Percentiles rank a stretch among this genome's conserved stretches.
phyloP scores from a whole-genome alignment of 768 basidiomycete genomes.

The Lepiota venenata region DNA sequence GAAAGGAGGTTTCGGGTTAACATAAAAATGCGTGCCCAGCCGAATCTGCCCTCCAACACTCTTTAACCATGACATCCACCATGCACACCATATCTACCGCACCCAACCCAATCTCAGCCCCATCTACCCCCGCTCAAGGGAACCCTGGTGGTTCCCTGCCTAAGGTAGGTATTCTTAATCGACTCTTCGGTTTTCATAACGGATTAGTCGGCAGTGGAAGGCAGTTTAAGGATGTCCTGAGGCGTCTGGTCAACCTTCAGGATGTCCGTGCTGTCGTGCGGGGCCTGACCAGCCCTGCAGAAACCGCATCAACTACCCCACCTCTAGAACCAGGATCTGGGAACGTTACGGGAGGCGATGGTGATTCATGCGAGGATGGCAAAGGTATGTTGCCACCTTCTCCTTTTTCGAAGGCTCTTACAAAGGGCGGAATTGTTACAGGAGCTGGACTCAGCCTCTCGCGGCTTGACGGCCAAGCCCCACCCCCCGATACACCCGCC shows the following conservation, averaged over 20 bases:
- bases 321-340: not conserved
- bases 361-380: not conserved
- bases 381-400: not conserved
- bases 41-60: too few species aligned
- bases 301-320: not conserved
- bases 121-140: too few species aligned
- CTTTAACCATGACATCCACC: too few species aligned
- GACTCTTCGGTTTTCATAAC: not conserved
- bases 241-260: conserved; percentile 10
- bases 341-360: not conserved
- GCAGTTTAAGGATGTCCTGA: not conserved
- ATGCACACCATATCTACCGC: too few species aligned
- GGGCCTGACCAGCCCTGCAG: not conserved
- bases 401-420: not conserved
- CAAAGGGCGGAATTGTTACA: not conserved
- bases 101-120: too few species aligned
- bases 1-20: too few species aligned
- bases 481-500: not conserved
- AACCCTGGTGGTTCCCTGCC: too few species aligned
- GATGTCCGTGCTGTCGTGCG: not conserved
- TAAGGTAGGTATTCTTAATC: not conserved
- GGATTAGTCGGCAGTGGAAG: conserved; percentile 1
- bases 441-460: not conserved
- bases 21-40: too few species aligned
- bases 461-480: not conserved